A percentile compares a stretch with the other conserved stretches of the same genome.
phyloP scores from a whole-genome alignment of 306 rosid species.

The Cicer chorassanicum region DNA sequence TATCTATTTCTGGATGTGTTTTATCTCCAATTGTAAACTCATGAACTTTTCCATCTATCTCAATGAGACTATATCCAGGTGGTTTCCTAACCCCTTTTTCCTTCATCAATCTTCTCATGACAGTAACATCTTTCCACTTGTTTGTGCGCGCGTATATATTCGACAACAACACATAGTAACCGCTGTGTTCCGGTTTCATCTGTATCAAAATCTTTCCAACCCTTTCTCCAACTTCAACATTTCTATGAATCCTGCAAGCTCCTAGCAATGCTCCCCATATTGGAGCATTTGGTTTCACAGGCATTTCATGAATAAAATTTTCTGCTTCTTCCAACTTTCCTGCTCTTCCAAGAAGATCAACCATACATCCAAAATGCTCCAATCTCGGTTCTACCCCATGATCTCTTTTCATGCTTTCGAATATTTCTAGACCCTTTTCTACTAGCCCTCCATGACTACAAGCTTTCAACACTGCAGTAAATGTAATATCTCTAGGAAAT shows the following conservation, averaged over 20 bases:
- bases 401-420: constrained; percentile 49
- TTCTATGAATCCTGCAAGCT: constrained; percentile 57
- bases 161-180: constrained; percentile 55
- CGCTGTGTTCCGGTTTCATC: constrained; percentile 57
- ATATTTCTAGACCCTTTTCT: constrained; percentile 47
- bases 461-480: constrained; percentile 55
- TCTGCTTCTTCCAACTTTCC: constrained; percentile 58
- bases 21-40: constrained; percentile 52
- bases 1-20: constrained; percentile 55
- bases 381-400: constrained; percentile 50
- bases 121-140: constrained; percentile 54
- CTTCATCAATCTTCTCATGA: constrained; percentile 51
- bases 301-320: constrained; percentile 56
- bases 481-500: constrained; percentile 51
- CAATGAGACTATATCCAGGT: constrained; percentile 54
- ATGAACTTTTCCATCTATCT: constrained; percentile 56
- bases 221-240: constrained; percentile 49
- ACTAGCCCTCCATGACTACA: constrained; percentile 56
- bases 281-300: constrained; percentile 56
- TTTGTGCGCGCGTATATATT: constrained; percentile 54
- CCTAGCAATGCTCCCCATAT: constrained; percentile 60
- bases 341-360: constrained; percentile 57
- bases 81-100: constrained; percentile 52
- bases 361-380: constrained; percentile 61
- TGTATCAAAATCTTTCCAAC: constrained; percentile 56